Percentiles rank a stretch among this genome's conserved stretches.
These are phyloP conservation scores for Starmera quercuum DNA, from an alignment of 805 yeast genomes.

Conservation along the genomic window DNA sequence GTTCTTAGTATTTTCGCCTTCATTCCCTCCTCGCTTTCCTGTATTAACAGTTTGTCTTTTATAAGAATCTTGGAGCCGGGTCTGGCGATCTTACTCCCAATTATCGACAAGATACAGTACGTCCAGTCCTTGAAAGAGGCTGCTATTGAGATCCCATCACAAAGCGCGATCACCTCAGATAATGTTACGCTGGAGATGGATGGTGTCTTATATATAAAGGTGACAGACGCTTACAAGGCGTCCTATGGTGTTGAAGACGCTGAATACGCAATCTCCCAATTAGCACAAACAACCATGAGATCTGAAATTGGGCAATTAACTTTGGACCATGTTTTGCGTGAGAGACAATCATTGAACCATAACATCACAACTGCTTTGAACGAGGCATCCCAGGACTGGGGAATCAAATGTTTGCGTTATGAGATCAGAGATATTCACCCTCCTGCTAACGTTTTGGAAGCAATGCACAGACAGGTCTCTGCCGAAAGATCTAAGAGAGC, in stretches of 20 bases:
- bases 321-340: constrained; percentile 69
- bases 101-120: constrained; percentile 69
- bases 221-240: constrained; percentile 77
- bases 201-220: constrained; percentile 73
- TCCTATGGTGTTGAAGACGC: constrained; percentile 86
- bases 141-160: constrained; percentile 81
- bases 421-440: constrained; percentile 88
- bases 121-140: constrained; percentile 78
- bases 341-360: constrained; percentile 62
- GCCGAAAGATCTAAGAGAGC: constrained; percentile 86
- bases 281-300: constrained; percentile 89
- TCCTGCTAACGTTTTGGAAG: constrained; percentile 75
- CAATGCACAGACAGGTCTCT: constrained; percentile 86
- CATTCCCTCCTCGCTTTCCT: no score
- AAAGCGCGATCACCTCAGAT: constrained; percentile 79
- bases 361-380: constrained; percentile 75
- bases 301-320: constrained; percentile 81
- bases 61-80: constrained; percentile 61
- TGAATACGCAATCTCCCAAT: constrained; percentile 74
- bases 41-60: not conserved
- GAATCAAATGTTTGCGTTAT: constrained; percentile 73
- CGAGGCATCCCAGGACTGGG: constrained; percentile 84
- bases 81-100: constrained; percentile 62
- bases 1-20: no score
- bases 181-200: constrained; percentile 81